phyloP scores from a whole-genome alignment of 352 stramenopile genomes.

The Elongisporangium prolatum region DNA sequence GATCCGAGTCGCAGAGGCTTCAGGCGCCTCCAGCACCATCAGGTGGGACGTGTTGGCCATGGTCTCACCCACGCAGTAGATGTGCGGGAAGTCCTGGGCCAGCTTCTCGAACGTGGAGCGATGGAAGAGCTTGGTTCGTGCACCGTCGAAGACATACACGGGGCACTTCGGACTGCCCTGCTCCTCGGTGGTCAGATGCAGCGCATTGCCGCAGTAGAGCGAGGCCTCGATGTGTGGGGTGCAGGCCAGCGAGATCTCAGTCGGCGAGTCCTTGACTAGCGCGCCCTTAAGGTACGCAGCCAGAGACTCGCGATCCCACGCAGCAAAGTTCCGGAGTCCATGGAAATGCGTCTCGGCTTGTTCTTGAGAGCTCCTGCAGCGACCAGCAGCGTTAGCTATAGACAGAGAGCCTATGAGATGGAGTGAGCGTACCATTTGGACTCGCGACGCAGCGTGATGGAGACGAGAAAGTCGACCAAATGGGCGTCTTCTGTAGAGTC shows the following conservation, averaged over 20 bases:
- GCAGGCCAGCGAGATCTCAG: conserved; percentile 21
- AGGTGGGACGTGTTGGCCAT: conserved; percentile 23
- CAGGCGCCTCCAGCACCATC: conserved; percentile 33
- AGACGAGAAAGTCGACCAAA: conserved; percentile 26
- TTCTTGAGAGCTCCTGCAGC: conserved; percentile 17
- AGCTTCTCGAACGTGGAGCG: conserved; percentile 14
- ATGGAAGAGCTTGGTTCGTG: conserved; percentile 26
- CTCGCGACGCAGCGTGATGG: conserved; percentile 31
- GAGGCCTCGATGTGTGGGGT: conserved; percentile 34
- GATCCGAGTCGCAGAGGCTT: conserved; percentile 19
- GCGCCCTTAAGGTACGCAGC: conserved; percentile 25
- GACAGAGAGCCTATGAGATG: neutral
- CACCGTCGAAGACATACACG: conserved; percentile 16
- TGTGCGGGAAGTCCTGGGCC: conserved; percentile 12
- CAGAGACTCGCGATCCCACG: conserved; percentile 31
- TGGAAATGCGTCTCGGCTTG: conserved; percentile 22
- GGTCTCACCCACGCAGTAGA: conserved; percentile 20
- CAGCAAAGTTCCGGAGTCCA: conserved; percentile 31
- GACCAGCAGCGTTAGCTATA: neutral
- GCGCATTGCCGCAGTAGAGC: conserved; percentile 19
- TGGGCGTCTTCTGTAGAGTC: conserved; percentile 1
- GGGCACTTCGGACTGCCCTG: conserved; percentile 12
- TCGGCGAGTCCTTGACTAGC: conserved; percentile 11
- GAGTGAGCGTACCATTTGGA: conserved; percentile 3
- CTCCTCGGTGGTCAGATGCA: conserved; percentile 16